phyloP scores from a whole-genome alignment of 2,329 filamentous ascomycete species.

The Penicillium sp. region DNA sequence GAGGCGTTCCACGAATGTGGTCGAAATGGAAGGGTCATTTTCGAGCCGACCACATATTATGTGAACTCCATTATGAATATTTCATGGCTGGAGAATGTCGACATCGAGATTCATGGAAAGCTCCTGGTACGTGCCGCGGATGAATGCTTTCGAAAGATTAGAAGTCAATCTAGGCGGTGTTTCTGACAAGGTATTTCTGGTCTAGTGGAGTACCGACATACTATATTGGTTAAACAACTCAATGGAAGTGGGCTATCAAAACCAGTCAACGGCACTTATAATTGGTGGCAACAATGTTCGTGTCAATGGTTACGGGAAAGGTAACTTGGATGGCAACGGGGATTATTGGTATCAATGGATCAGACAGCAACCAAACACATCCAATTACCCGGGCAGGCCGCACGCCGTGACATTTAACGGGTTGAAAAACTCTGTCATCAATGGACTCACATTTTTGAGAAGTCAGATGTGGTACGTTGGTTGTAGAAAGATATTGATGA shows the following conservation, averaged over 20 bases:
- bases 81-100: slow-evolving; percentile 48
- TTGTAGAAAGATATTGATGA: background rate
- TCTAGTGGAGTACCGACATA: slow-evolving; percentile 40
- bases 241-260: slow-evolving; percentile 52
- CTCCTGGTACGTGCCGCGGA: slow-evolving; percentile 41
- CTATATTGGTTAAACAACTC: slow-evolving; percentile 54
- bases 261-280: slow-evolving; percentile 53
- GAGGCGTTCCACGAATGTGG: slow-evolving; percentile 54
- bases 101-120: slow-evolving; percentile 53
- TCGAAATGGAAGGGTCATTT: slow-evolving; percentile 53
- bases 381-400: slow-evolving; percentile 35
- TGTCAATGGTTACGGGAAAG: slow-evolving; percentile 53
- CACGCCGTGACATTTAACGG: slow-evolving; percentile 28
- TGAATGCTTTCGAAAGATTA: background rate
- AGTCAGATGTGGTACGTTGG: slow-evolving; percentile 59
- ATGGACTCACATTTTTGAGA: slow-evolving; percentile 41
- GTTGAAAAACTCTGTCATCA: slow-evolving; percentile 19
- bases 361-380: slow-evolving; percentile 19
- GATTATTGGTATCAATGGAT: slow-evolving; percentile 45
- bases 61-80: slow-evolving; percentile 55
- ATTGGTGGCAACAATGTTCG: slow-evolving; percentile 54
- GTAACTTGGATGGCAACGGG: slow-evolving; percentile 50
- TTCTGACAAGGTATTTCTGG: background rate
- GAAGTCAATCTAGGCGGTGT: too few species aligned
- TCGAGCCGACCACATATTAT: slow-evolving; percentile 53